These are phyloP conservation scores for Mucuna pruriens DNA, from an alignment of 306 rosid genomes.

Conservation along the genomic window DNA sequence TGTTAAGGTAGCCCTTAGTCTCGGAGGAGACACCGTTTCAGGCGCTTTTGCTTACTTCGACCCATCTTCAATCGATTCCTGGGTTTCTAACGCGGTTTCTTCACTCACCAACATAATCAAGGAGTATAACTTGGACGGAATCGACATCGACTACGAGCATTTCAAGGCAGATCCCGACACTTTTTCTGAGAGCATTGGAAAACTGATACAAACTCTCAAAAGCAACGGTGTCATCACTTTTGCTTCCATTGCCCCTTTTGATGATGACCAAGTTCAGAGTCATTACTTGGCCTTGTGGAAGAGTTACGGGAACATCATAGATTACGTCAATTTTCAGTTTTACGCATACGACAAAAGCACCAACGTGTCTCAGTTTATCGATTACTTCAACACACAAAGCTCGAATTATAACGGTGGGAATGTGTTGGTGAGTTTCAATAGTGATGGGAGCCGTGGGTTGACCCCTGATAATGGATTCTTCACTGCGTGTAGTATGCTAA, in stretches of 20 bases:
- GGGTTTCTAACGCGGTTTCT: conserved; percentile 82
- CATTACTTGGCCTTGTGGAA: conserved; percentile 76
- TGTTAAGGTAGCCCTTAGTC: conserved; percentile 71
- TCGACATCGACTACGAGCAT: conserved; percentile 81
- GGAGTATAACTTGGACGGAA: conserved; percentile 63
- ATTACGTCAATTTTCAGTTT: conserved; percentile 83
- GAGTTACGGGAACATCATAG: conserved; percentile 62
- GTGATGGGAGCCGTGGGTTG: conserved; percentile 68
- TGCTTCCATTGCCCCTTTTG: conserved; percentile 86
- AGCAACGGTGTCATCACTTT: conserved; percentile 53
- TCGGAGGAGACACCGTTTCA: conserved; percentile 71
- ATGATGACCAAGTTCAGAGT: conserved; percentile 58
- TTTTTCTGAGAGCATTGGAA: conserved; percentile 68
- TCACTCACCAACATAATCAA: conserved; percentile 75
- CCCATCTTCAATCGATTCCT: conserved; percentile 68
- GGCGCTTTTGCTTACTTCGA: conserved; percentile 45
- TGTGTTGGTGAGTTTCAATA: conserved; percentile 68
- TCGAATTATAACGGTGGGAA: conserved; percentile 70
- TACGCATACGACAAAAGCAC: conserved; percentile 75
- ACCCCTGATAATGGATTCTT: conserved; percentile 69
- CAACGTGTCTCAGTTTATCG: conserved; percentile 59
- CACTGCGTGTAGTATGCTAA: conserved; percentile 59
- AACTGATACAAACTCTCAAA: conserved; percentile 60
- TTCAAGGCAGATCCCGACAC: conserved; percentile 59
- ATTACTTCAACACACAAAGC: conserved; percentile 59